Evolutionary conservation across 495 filamentous ascomycete species (phyloP), one percentile per base, ranked within the genome.

Genomic region (Penicillium mononematosum): DNA sequence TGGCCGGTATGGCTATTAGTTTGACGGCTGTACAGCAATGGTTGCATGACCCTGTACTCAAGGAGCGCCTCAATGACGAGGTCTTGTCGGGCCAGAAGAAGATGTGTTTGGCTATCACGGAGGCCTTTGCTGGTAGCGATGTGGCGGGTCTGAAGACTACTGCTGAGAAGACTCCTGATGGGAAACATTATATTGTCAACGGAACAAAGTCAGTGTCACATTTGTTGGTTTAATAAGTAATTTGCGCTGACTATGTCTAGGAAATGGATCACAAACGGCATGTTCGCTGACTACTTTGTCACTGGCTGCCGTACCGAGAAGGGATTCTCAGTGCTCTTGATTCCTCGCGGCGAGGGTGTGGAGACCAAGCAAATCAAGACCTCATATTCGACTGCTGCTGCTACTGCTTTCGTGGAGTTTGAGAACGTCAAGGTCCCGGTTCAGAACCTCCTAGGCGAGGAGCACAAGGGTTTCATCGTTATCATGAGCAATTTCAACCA

Each of bases 211-310:
- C 58, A 63, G 63, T 61, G 8, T 43, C 19, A 14, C 6, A 12
- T 12, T 39, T 51, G 12, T 6, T 31, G 25, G 34, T 10, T 22
- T 0, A 2, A n/a, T 32, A 4, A 42, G 51, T 47, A 3, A 38
- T 19, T 17, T 43, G 2, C 11, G 29, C 36, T 61, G 9, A 57
- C 56, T 19, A 14, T 20, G 0, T 0, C 5, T 32, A 76, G 74
- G 80, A 93, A 93, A 75, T 95, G 90, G 90, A 93, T 93, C 74
- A 96, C 91, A 39, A 96, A 96, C 78, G 91, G 90, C 56, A 85
- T 85, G 73, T 93, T 85, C 70, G 78, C 77, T 61, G 89, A 93
- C 70, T 93, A 92, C 75, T 95, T 95, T 66, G 88, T 93, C 48
- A 85, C 83, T 17, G 90, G 85, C 34, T 91, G 91, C 67, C 84